Evolutionary conservation across 1,284 basidiomycete genomes (phyloP).

Genomic region (Naganishia sp.): DNA sequence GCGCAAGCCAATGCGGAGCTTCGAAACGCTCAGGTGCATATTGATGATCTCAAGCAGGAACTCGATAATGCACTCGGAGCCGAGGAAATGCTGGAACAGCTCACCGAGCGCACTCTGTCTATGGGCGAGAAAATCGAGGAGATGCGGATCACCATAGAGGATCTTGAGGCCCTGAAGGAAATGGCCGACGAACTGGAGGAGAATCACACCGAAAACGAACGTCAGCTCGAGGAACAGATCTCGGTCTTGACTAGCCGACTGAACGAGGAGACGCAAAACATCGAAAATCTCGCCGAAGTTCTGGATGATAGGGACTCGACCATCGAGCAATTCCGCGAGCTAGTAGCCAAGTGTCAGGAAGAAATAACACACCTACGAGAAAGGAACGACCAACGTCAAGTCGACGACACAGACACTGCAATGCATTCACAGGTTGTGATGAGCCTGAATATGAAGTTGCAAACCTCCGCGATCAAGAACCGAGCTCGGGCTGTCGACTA

Average conservation of each 20-base stretch:
- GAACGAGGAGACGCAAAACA: constrained; percentile 66
- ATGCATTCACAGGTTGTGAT: constrained; percentile 78
- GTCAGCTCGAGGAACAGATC: constrained; percentile 73
- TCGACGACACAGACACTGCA: constrained; percentile 71
- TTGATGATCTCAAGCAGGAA: constrained; percentile 91
- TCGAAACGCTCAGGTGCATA: constrained; percentile 79
- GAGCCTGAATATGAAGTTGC: constrained; percentile 87
- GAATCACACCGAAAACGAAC: constrained; percentile 92
- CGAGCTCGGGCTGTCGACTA: constrained; percentile 84
- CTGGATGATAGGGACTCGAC: constrained; percentile 84
- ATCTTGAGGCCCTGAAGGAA: constrained; percentile 92
- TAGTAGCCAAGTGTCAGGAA: constrained; percentile 76
- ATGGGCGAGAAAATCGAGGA: constrained; percentile 97
- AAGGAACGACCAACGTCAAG: constrained; percentile 78
- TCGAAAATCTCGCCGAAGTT: constrained; percentile 69
- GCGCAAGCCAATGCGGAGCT: constrained; percentile 77
- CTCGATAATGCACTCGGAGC: constrained; percentile 93
- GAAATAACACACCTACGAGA: constrained; percentile 79
- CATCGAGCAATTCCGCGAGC: constrained; percentile 84
- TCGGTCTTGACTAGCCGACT: constrained; percentile 71
- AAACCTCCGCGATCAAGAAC: constrained; percentile 82
- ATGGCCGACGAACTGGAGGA: constrained; percentile 97
- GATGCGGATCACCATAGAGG: constrained; percentile 91
- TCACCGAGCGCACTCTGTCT: constrained; percentile 91
- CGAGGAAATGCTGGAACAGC: constrained; percentile 92